Base-by-base conservation (phyloP, 2,329 filamentous ascomycete species). In the Eurotiales sp. region DNA sequence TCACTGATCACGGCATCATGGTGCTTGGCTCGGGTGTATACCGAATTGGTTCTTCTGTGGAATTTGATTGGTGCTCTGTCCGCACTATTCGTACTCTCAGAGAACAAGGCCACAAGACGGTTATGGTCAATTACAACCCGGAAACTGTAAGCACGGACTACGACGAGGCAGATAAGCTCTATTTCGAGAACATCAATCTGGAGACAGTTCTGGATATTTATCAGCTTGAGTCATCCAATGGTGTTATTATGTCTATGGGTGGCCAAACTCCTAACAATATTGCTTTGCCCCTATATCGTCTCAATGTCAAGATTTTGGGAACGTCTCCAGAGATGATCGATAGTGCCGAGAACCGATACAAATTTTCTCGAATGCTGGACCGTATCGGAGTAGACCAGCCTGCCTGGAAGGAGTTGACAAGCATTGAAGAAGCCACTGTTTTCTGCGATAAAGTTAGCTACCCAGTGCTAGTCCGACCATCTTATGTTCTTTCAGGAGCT, bases 301-400 rank as follows among this genome's bases (percentile, higher is more conserved):
- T 90, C 45, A 93, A 95, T 56, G 88, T 96, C 65, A 95, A 92
- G 75, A 85, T 97, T 30, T 79, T 97, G 3, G 93, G 93, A 60
- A 99, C 93, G 1, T 96, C 92, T 0, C 93, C 93, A 8, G 93
- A 99, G 71, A 97, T 97, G 92, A 97, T 99, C 65, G 93, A 99
- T 69, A 90, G 83, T 30, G 93, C 93, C 1, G 93, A 99, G 77
- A 97, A 99, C 71, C 81, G 93, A 53, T 97, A 95, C 81, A 97
- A 97, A 78, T 97, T 97, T 78, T 96, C 90, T 39, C 90, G 93
- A 65, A 96, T 97, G 90, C 80, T 97, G 59, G 93, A 99, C 72
- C 83, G 88, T 60, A 96, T 97, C 59, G 86, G 81, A 22, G 93
- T 99, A 27, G 93, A 99, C 68, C 93, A 99, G 74, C 93, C 93